Evolutionary conservation across 129 eudicot genomes (phyloP).

Genomic region (Flaveria linearis): DNA sequence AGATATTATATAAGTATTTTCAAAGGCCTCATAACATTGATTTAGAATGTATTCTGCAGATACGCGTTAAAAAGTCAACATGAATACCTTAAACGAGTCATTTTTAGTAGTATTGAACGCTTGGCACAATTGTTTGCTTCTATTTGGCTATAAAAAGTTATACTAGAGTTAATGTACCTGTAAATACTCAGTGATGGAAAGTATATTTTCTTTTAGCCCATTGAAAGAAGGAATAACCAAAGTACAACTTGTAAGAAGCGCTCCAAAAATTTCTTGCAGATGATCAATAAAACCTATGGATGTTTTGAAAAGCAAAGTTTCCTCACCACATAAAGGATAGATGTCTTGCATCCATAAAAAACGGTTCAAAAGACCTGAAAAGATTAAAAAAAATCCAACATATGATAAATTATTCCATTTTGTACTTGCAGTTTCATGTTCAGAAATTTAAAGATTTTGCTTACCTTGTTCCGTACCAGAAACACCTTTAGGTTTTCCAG

Average conservation of each 20-base stretch:
- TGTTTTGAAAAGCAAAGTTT: constrained; percentile 78
- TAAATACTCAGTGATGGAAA: constrained; percentile 52
- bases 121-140: not conserved
- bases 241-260: constrained; percentile 70
- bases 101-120: not conserved
- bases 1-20: not conserved
- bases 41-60: constrained; percentile 4
- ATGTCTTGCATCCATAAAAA: constrained; percentile 85
- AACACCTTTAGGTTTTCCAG: constrained; percentile 92
- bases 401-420: not conserved
- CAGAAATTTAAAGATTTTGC: constrained; percentile 13
- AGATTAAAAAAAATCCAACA: not conserved
- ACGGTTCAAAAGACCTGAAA: constrained; percentile 85
- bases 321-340: constrained; percentile 70
- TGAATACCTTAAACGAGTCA: constrained; percentile 9
- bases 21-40: not conserved
- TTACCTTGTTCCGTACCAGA: constrained; percentile 88
- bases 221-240: constrained; percentile 78
- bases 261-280: constrained; percentile 82
- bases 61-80: not conserved
- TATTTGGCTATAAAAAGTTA: not conserved
- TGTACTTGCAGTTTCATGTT: not conserved
- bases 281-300: constrained; percentile 89
- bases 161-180: constrained; percentile 52
- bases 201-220: constrained; percentile 63